Conservation (phyloP, 495 filamentous ascomycete genomes). For the Chlorociboria aeruginascens region DNA sequence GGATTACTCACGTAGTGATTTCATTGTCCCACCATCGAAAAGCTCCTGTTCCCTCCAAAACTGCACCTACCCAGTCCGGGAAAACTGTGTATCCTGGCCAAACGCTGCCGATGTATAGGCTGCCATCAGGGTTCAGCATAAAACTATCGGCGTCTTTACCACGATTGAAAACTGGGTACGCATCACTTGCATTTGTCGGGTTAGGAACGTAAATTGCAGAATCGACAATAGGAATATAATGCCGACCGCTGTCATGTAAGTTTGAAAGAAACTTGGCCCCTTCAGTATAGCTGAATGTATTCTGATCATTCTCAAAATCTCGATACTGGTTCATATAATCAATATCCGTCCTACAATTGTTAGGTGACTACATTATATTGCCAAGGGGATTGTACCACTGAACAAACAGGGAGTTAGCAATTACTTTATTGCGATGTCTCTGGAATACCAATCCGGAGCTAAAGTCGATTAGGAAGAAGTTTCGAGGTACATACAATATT, state of each 20-base stretch:
- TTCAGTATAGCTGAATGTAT: constrained; percentile 50
- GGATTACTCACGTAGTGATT: constrained; percentile 26
- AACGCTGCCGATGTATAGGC: constrained; percentile 65
- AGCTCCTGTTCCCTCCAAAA: constrained; percentile 45
- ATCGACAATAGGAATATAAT: constrained; percentile 80
- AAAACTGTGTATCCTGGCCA: constrained; percentile 79
- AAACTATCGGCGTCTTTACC: constrained; percentile 56
- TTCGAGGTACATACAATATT: constrained; percentile 13
- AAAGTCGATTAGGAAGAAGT: not conserved
- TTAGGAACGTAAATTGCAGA: constrained; percentile 70
- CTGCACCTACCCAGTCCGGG: constrained; percentile 50
- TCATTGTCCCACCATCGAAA: constrained; percentile 63
- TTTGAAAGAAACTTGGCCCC: constrained; percentile 52
- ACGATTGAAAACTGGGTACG: constrained; percentile 54
- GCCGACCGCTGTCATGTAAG: constrained; percentile 55
- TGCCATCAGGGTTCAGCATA: constrained; percentile 54
- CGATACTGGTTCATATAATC: constrained; percentile 62
- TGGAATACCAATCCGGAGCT: too few relatives aligned
- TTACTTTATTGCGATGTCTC: too few relatives aligned
- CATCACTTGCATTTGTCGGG: constrained; percentile 57
- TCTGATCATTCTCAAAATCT: constrained; percentile 65
- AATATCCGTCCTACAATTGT: constrained; percentile 67
- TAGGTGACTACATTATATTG: not conserved
- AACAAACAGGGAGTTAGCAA: too few relatives aligned
- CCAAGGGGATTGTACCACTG: too few relatives aligned